phyloP scores from a whole-genome alignment of 2,329 filamentous ascomycete genomes.

The Didymella arachidicola region DNA sequence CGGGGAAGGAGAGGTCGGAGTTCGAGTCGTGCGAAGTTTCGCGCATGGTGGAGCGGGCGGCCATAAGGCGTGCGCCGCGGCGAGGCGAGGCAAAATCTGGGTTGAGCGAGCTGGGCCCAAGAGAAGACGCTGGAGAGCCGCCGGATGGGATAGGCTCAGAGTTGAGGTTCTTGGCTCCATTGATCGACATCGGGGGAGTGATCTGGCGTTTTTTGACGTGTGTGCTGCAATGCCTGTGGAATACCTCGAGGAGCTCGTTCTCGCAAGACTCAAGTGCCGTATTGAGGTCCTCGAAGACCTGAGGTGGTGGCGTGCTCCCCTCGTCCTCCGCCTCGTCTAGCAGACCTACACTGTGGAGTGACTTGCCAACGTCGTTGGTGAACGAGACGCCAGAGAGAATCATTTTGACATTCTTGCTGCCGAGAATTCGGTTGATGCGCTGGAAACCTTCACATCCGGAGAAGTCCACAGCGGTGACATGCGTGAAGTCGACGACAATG shows the following conservation, averaged over 20 bases:
- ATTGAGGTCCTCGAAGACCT: slow-evolving; percentile 88
- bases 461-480: slow-evolving; percentile 93
- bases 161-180: slow-evolving; percentile 22
- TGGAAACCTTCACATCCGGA: slow-evolving; percentile 96
- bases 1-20: slow-evolving; percentile 26
- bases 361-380: slow-evolving; percentile 76
- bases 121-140: slow-evolving; percentile 36
- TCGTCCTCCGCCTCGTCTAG: slow-evolving; percentile 77
- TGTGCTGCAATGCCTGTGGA: slow-evolving; percentile 54
- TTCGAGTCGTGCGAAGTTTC: slow-evolving; percentile 50
- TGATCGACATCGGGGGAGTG: slow-evolving; percentile 48
- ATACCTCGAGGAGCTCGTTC: slow-evolving; percentile 82
- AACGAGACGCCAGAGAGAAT: slow-evolving; percentile 84
- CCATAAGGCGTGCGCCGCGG: slow-evolving; percentile 76
- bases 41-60: slow-evolving; percentile 77
- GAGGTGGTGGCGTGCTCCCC: slow-evolving; percentile 55
- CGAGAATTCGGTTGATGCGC: slow-evolving; percentile 84
- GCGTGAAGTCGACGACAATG: slow-evolving; percentile 84
- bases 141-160: slow-evolving; percentile 28
- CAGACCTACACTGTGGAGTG: slow-evolving; percentile 83
- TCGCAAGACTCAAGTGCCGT: slow-evolving; percentile 93
- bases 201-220: slow-evolving; percentile 49
- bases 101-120: slow-evolving; percentile 55
- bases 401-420: slow-evolving; percentile 78
- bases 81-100: slow-evolving; percentile 77